Conservation (phyloP, 1,139 yeast genomes). For the Magnusiomyces fungicola region DNA sequence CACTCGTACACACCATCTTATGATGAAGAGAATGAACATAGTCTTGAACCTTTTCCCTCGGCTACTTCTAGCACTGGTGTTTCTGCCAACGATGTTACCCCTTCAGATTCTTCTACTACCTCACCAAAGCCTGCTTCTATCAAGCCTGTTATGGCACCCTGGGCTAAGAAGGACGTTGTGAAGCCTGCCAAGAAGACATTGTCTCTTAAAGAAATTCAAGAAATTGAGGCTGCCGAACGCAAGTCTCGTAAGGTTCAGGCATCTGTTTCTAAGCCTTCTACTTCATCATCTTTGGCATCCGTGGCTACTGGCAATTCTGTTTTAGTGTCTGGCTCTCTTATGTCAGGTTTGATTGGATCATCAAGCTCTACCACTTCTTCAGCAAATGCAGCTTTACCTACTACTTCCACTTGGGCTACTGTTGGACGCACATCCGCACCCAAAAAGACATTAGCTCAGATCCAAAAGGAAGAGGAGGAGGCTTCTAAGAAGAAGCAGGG, state of each 20-base stretch:
- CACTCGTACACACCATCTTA: conserved; percentile 1
- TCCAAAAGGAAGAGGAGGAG: conserved; percentile 42
- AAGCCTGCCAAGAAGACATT: conserved; percentile 36
- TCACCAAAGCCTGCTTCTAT: no score
- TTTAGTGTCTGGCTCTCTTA: no score
- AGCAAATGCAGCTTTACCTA: conserved; percentile 36
- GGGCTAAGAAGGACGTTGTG: conserved; percentile 37
- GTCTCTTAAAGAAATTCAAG: conserved; percentile 64
- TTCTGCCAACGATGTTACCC: no score
- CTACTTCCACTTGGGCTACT: conserved; percentile 52
- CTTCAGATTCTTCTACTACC: no score
- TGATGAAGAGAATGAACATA: conserved; percentile 4
- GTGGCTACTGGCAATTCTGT: no score
- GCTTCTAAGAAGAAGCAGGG: conserved; percentile 21
- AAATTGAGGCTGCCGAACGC: conserved; percentile 50
- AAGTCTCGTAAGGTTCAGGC: conserved; percentile 23
- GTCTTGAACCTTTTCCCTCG: no score
- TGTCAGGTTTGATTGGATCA: no score
- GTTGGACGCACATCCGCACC: conserved; percentile 27
- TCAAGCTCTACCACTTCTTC: conserved; percentile 16
- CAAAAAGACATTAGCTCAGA: conserved; percentile 40
- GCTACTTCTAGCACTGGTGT: no score
- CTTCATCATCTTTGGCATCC: conserved; percentile 18
- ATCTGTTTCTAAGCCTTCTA: conserved; percentile 25
- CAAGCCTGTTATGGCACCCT: conserved; percentile 34